Evolutionary conservation across 352 stramenopile genomes (phyloP).

Genomic region (Globisporangium polare): DNA sequence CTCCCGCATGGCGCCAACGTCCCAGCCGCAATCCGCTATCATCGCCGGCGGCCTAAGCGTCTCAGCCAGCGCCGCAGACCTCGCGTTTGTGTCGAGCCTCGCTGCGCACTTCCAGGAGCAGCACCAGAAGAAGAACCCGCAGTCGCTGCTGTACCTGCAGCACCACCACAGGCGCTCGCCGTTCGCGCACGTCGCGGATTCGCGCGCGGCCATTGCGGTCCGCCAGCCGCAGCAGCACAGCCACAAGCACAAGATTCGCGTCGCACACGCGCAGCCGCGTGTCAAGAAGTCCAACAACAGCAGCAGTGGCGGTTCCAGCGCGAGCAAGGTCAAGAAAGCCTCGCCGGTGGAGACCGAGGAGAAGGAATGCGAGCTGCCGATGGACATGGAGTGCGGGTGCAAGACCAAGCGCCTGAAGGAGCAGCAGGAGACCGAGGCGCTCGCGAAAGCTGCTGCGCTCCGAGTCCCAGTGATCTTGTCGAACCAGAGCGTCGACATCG

Average conservation of each 20-base stretch:
- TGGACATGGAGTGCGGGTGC: constrained; percentile 50
- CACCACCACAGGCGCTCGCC: constrained; percentile 15
- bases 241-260: not conserved
- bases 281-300: not conserved
- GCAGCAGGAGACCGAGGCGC: constrained; percentile 27
- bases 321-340: not conserved
- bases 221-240: constrained; percentile 1
- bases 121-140: not conserved
- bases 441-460: constrained; percentile 15
- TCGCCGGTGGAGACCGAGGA: constrained; percentile 2
- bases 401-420: constrained; percentile 41
- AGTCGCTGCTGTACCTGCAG: constrained; percentile 5
- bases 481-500: not conserved
- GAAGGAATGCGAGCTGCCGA: constrained; percentile 34
- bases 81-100: constrained; percentile 16
- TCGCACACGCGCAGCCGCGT: not conserved
- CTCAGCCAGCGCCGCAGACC: constrained; percentile 11
- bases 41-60: constrained; percentile 4
- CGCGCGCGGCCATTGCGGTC: not conserved
- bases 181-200: constrained; percentile 10
- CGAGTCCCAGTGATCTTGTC: constrained; percentile 10
- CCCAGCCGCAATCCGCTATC: not conserved
- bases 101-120: constrained; percentile 14
- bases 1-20: not conserved
- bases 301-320: not conserved